Evolutionary conservation across 2,329 filamentous ascomycete genomes (phyloP).

Genomic region (Fusarium falciforme): DNA sequence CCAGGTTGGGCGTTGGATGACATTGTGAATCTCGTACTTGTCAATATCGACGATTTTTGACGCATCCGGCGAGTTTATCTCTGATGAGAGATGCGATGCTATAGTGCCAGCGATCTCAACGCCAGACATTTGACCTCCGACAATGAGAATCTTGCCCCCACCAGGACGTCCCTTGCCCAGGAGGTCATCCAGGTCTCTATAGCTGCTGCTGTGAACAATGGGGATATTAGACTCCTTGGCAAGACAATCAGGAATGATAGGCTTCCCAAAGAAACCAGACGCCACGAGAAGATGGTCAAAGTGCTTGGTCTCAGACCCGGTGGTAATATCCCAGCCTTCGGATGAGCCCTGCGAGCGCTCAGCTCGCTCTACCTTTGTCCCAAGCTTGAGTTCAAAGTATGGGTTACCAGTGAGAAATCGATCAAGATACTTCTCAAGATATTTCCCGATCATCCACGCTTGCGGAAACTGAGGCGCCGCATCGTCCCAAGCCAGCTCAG

Average conservation of each 20-base stretch:
- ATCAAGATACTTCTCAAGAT: conserved; percentile 73
- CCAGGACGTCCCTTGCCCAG: conserved; percentile 52
- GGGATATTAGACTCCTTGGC: conserved; percentile 54
- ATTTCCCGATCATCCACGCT: conserved; percentile 81
- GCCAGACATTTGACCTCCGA: conserved; percentile 86
- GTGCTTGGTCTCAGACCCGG: conserved; percentile 55
- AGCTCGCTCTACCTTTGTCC: conserved; percentile 58
- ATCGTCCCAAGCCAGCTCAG: conserved; percentile 77
- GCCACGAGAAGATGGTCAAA: conserved; percentile 81
- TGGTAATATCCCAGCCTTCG: conserved; percentile 56
- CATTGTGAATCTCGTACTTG: conserved; percentile 72
- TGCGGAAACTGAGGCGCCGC: conserved; percentile 74
- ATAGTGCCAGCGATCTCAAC: conserved; percentile 81
- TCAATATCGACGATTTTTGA: conserved; percentile 55
- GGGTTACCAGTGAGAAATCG: conserved; percentile 62
- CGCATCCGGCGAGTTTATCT: conserved; percentile 62
- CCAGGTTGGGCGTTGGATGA: conserved; percentile 78
- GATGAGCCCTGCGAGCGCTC: conserved; percentile 50
- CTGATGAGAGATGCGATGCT: conserved; percentile 76
- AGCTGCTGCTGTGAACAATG: conserved; percentile 75
- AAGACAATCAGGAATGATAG: conserved; percentile 60
- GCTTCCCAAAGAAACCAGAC: conserved; percentile 80
- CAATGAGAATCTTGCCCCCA: conserved; percentile 74
- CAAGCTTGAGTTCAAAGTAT: conserved; percentile 60
- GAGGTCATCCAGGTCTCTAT: conserved; percentile 69